These are phyloP conservation scores for Pleurotus djamor DNA, from an alignment of 768 basidiomycete genomes.

Conservation along the genomic window DNA sequence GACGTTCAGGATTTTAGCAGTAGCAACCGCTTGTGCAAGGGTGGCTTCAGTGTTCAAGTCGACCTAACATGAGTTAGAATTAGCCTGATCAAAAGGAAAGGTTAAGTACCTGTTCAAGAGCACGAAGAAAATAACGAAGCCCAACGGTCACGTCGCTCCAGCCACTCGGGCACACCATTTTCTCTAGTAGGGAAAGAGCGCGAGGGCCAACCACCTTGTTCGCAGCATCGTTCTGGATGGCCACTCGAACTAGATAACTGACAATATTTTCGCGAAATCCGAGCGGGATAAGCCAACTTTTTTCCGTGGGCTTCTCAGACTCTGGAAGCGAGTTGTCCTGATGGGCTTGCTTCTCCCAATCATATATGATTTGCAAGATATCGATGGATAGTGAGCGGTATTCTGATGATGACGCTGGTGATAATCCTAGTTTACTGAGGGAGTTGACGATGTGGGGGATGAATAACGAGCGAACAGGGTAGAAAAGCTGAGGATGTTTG, in stretches of 20 bases:
- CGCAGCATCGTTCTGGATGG: constrained; percentile 62
- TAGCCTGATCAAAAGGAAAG: neutral
- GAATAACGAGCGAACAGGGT: constrained; percentile 88
- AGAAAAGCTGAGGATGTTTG: constrained; percentile 89
- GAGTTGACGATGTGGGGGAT: constrained; percentile 92
- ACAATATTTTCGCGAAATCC: constrained; percentile 87
- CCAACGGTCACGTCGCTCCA: constrained; percentile 94
- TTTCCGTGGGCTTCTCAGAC: constrained; percentile 21
- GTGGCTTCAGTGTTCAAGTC: constrained; percentile 68
- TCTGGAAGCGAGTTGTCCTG: constrained; percentile 15
- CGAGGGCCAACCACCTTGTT: constrained; percentile 53
- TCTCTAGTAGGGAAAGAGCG: constrained; percentile 65
- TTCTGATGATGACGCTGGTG: constrained; percentile 67
- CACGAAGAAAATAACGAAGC: constrained; percentile 82
- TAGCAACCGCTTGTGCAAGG: constrained; percentile 70
- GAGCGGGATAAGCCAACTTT: constrained; percentile 72
- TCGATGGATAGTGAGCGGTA: constrained; percentile 88
- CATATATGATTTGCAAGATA: constrained; percentile 86
- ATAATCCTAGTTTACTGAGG: constrained; percentile 84
- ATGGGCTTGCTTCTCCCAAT: constrained; percentile 81
- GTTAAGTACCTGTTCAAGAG: constrained; percentile 71
- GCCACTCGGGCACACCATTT: constrained; percentile 78
- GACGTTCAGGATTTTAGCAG: constrained; percentile 87
- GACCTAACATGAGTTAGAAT: constrained; percentile 36
- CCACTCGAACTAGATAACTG: constrained; percentile 92